These are phyloP conservation scores for Vaccinium corymbosum DNA, from an alignment of 148 eudicot species.

Conservation along the genomic window DNA sequence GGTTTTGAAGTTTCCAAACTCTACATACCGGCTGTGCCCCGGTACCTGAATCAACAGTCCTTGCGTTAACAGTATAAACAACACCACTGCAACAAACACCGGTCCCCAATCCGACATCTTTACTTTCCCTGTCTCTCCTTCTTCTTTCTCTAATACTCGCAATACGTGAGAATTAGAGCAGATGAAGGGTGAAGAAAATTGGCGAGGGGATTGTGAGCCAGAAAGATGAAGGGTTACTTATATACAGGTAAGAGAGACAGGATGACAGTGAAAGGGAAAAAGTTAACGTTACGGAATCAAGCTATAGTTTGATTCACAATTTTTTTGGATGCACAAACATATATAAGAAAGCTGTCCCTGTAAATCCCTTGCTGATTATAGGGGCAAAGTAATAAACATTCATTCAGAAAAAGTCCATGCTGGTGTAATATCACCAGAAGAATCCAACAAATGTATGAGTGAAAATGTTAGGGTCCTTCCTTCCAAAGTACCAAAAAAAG, in stretches of 20 bases:
- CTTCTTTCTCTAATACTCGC: neutral
- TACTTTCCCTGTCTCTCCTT: neutral
- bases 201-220: neutral
- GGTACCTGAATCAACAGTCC: slow-evolving; percentile 30
- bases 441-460: no score
- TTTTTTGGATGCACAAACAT: neutral
- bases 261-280: neutral
- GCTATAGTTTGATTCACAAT: slow-evolving; percentile 4
- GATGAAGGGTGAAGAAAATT: neutral
- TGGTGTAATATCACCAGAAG: neutral
- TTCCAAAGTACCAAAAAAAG: no score
- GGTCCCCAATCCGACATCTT: slow-evolving; percentile 36
- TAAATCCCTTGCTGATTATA: neutral
- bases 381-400: neutral
- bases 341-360: no score
- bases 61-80: slow-evolving; percentile 26
- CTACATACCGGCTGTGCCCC: slow-evolving; percentile 21
- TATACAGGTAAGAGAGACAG: neutral
- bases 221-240: neutral
- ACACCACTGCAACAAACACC: slow-evolving; percentile 29
- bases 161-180: neutral
- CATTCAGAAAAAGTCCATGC: neutral
- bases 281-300: neutral
- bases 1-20: slow-evolving; percentile 27
- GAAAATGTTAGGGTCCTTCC: no score